phyloP scores from a whole-genome alignment of 2,329 filamentous ascomycete species.

The Aureobasidium musti region DNA sequence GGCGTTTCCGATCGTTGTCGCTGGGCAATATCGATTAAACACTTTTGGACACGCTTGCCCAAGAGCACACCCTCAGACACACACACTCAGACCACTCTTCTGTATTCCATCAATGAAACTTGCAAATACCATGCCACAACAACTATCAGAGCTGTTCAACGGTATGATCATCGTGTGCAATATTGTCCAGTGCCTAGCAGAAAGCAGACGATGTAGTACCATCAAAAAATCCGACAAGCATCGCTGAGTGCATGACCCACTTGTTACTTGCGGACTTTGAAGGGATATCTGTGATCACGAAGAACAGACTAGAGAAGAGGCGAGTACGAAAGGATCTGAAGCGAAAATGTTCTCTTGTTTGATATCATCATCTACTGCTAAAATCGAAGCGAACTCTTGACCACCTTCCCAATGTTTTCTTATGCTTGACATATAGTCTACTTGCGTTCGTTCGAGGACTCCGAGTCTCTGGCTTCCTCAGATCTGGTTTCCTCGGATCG shows the following conservation, averaged over 20 bases:
- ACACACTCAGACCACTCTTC: too few relatives aligned
- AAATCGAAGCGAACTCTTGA: not conserved
- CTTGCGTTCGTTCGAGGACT: conserved; percentile 2
- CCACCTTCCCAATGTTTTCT: too few relatives aligned
- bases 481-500: not conserved
- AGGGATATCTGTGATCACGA: not conserved
- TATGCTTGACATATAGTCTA: not conserved
- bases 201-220: not conserved
- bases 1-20: not conserved
- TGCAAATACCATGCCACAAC: too few relatives aligned
- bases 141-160: not conserved
- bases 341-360: not conserved
- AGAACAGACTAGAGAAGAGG: not conserved
- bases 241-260: not conserved
- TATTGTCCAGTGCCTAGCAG: not conserved
- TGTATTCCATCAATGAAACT: too few relatives aligned
- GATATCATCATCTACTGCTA: not conserved
- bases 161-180: too few relatives aligned
- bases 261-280: too few relatives aligned
- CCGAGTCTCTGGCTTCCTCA: not conserved
- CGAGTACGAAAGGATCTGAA: not conserved
- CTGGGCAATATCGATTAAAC: too few relatives aligned
- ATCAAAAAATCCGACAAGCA: not conserved
- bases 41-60: too few relatives aligned
- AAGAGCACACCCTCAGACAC: too few relatives aligned